phyloP scores from a whole-genome alignment of 2,329 filamentous ascomycete genomes.

The Cercospora sesami region DNA sequence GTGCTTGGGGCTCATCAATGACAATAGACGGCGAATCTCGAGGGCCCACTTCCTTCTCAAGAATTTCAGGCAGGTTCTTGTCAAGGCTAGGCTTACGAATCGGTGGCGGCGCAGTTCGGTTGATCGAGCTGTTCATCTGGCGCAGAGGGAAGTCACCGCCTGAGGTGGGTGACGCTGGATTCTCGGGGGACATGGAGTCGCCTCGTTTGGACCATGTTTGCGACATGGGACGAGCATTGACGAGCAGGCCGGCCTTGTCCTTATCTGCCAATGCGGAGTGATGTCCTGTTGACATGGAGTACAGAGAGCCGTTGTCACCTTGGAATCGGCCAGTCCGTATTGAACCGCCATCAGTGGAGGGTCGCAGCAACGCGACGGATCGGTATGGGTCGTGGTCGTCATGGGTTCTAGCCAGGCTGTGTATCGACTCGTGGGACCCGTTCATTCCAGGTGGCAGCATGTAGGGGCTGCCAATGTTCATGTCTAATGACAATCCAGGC shows the following conservation, averaged over 20 bases:
- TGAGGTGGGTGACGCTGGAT: constrained; percentile 11
- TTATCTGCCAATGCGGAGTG: constrained; percentile 37
- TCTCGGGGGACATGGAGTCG: constrained; percentile 36
- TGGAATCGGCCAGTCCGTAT: constrained; percentile 24
- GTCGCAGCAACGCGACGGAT: constrained; percentile 58
- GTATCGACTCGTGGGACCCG: constrained; percentile 78
- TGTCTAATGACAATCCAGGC: constrained; percentile 46
- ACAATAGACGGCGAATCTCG: constrained; percentile 11
- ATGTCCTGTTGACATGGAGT: constrained; percentile 51
- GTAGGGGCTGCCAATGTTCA: constrained; percentile 81
- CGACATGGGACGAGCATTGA: constrained; percentile 61
- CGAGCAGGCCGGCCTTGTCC: constrained; percentile 53
- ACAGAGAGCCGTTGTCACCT: constrained; percentile 51
- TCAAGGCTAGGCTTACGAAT: constrained; percentile 23
- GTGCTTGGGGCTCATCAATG: constrained; percentile 11
- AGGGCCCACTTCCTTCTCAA: constrained; percentile 19
- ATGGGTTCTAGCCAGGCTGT: constrained; percentile 75
- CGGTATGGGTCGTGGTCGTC: constrained; percentile 84
- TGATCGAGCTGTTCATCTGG: constrained; percentile 30
- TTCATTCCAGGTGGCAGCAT: constrained; percentile 83
- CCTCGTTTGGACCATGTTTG: constrained; percentile 49
- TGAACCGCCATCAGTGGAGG: constrained; percentile 44
- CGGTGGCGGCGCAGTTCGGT: constrained; percentile 12
- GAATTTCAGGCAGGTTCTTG: constrained; percentile 24
- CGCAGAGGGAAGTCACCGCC: constrained; percentile 24